Percentiles rank a stretch among this genome's conserved stretches.
Conservation (phyloP, 2,329 filamentous ascomycete species). For the Apiospora aurea region DNA sequence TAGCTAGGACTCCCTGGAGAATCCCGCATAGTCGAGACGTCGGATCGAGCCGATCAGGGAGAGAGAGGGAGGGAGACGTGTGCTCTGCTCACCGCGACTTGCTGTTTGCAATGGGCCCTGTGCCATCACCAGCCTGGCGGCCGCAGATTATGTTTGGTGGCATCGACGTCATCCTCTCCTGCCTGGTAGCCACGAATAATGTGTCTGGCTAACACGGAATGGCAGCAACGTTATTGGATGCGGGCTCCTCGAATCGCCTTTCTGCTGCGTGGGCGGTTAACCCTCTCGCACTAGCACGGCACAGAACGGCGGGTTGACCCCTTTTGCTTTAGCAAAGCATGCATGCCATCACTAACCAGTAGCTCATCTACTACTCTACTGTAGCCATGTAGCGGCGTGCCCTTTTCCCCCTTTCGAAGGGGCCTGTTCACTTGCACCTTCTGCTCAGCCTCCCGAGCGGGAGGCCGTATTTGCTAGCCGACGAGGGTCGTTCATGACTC, state of each 20-base stretch:
- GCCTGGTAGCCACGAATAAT: neutral
- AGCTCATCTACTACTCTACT: neutral
- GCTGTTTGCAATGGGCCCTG: neutral
- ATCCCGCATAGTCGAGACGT: conserved; percentile 10
- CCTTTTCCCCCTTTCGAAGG: neutral
- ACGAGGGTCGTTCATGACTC: neutral
- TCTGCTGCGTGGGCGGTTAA: conserved; percentile 8
- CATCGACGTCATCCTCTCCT: neutral
- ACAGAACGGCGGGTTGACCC: conserved; percentile 5
- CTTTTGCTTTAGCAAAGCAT: neutral
- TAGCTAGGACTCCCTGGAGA: conserved; percentile 16
- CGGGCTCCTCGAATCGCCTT: conserved; percentile 1
- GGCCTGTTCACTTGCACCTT: neutral
- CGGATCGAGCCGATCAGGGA: conserved; percentile 21
- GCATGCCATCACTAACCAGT: conserved; percentile 4
- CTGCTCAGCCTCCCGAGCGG: conserved; percentile 3
- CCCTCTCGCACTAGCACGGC: neutral
- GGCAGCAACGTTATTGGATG: neutral
- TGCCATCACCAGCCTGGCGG: neutral
- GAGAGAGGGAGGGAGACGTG: neutral
- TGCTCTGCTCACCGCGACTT: conserved; percentile 8
- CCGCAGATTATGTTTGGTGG: neutral
- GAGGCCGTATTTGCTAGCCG: conserved; percentile 7
- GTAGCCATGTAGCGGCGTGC: neutral
- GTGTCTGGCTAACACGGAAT: neutral